These are phyloP conservation scores for Candida anglica DNA, from an alignment of 805 yeast genomes.

Conservation along the genomic window DNA sequence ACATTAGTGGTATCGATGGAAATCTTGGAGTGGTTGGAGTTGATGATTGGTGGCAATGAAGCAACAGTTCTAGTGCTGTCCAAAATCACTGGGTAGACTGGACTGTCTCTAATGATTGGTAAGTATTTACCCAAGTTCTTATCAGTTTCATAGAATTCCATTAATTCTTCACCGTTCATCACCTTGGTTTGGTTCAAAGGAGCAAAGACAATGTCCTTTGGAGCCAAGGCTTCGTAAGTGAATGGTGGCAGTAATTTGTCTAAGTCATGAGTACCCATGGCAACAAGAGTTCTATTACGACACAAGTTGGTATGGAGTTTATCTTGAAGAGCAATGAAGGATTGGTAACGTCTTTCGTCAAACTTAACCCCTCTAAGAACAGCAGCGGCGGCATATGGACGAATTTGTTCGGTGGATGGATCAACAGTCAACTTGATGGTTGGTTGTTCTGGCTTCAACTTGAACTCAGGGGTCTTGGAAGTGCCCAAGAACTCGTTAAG, in stretches of 20 bases:
- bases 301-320: conserved; percentile 92
- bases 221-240: conserved; percentile 80
- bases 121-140: conserved; percentile 85
- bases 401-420: conserved; percentile 63
- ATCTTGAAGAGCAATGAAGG: conserved; percentile 94
- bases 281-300: conserved; percentile 95
- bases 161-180: conserved; percentile 71
- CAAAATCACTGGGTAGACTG: conserved; percentile 85
- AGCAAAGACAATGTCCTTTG: conserved; percentile 66
- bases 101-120: conserved; percentile 82
- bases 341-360: conserved; percentile 82
- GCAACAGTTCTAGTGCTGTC: conserved; percentile 76
- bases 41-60: conserved; percentile 96
- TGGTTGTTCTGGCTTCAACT: conserved; percentile 58
- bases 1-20: conserved; percentile 80
- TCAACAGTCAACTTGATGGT: conserved; percentile 65
- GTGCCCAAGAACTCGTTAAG: conserved; percentile 85
- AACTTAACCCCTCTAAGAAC: conserved; percentile 79
- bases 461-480: conserved; percentile 60
- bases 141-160: conserved; percentile 89
- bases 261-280: conserved; percentile 96
- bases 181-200: conserved; percentile 70
- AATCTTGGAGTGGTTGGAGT: conserved; percentile 87
- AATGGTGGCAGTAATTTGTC: conserved; percentile 80
- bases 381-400: conserved; percentile 97